These are phyloP conservation scores for Exophiala sp. DNA, from an alignment of 2,329 filamentous ascomycete species.

Conservation along the genomic window DNA sequence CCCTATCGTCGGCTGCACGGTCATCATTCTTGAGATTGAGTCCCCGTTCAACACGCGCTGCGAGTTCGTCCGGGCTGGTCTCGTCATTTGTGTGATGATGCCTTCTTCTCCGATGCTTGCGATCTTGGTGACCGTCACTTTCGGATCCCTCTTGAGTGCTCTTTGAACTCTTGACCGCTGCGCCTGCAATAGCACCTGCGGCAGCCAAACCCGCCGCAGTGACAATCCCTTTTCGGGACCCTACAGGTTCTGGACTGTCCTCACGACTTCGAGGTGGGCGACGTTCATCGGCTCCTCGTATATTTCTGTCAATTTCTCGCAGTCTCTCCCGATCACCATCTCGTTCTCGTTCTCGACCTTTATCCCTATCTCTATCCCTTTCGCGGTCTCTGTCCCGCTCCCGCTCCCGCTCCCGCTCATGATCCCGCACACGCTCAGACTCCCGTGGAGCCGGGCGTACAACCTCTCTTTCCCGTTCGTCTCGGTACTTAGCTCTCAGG, in stretches of 20 bases:
- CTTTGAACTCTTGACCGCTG: conserved; percentile 17
- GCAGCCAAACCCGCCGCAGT: conserved; percentile 25
- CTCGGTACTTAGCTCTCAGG: conserved; percentile 13
- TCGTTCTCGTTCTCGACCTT: conserved; percentile 19
- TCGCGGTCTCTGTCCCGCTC: conserved; percentile 21
- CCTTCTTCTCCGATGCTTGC: conserved; percentile 19
- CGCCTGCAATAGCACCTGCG: conserved; percentile 20
- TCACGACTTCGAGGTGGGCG: conserved; percentile 22
- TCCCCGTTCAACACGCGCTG: conserved; percentile 18
- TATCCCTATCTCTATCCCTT: conserved; percentile 18
- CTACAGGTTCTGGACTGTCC: conserved; percentile 25
- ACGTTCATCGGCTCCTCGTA: conserved; percentile 13
- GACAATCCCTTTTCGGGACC: conserved; percentile 19
- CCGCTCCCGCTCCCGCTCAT: conserved; percentile 18
- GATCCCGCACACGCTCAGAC: conserved; percentile 17
- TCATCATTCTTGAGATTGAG: conserved; percentile 15
- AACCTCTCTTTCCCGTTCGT: conserved; percentile 21
- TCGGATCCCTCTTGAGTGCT: conserved; percentile 22
- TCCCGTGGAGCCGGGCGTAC: conserved; percentile 14
- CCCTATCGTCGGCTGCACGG: conserved; percentile 10
- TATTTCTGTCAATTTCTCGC: conserved; percentile 17
- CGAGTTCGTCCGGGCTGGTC: conserved; percentile 16
- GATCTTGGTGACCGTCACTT: conserved; percentile 24
- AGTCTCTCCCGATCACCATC: conserved; percentile 16
- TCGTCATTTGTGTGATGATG: conserved; percentile 18